Evolutionary conservation across 495 filamentous ascomycete species (phyloP).

Genomic region (Aspergillus egyptiacus): DNA sequence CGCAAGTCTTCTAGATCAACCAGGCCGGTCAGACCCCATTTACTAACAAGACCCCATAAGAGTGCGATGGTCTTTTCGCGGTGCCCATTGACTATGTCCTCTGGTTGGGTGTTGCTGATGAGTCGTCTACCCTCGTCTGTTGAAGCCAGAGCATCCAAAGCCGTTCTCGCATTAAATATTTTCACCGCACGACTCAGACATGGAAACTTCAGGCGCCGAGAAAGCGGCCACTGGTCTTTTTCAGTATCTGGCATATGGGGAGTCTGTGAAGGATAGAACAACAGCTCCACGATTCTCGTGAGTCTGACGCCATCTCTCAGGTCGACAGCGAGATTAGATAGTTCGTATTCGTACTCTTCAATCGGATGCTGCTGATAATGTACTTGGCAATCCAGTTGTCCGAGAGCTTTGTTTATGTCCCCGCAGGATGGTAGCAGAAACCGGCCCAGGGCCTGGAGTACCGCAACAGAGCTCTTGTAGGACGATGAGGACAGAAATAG

Average conservation of each 20-base stretch:
- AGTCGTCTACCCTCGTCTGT: slow-evolving; percentile 30
- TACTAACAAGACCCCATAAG: slow-evolving; percentile 56
- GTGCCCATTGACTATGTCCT: slow-evolving; percentile 62
- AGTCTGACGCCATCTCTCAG: slow-evolving; percentile 59
- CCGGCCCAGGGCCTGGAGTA: slow-evolving; percentile 47
- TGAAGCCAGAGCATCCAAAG: slow-evolving; percentile 46
- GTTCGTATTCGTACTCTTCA: slow-evolving; percentile 53
- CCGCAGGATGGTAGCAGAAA: slow-evolving; percentile 56
- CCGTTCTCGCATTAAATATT: slow-evolving; percentile 56
- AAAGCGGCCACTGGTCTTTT: slow-evolving; percentile 38
- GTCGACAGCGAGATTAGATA: slow-evolving; percentile 59
- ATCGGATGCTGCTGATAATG: slow-evolving; percentile 50
- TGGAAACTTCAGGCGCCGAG: slow-evolving; percentile 55
- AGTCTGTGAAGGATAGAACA: slow-evolving; percentile 40
- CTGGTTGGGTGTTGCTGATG: slow-evolving; percentile 41
- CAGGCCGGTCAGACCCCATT: slow-evolving; percentile 48
- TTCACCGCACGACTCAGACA: slow-evolving; percentile 53
- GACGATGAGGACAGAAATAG: slow-evolving; percentile 45
- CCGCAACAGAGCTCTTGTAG: slow-evolving; percentile 50
- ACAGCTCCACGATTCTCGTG: slow-evolving; percentile 53
- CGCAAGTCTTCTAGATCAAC: slow-evolving; percentile 50
- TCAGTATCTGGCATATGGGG: too few relatives aligned
- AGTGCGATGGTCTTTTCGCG: slow-evolving; percentile 61
- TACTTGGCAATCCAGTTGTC: slow-evolving; percentile 53
- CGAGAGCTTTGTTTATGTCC: slow-evolving; percentile 48